Percentiles rank a stretch among this genome's conserved stretches.
phyloP scores from a whole-genome alignment of 1,284 basidiomycete species.

The Tilletia walkeri region DNA sequence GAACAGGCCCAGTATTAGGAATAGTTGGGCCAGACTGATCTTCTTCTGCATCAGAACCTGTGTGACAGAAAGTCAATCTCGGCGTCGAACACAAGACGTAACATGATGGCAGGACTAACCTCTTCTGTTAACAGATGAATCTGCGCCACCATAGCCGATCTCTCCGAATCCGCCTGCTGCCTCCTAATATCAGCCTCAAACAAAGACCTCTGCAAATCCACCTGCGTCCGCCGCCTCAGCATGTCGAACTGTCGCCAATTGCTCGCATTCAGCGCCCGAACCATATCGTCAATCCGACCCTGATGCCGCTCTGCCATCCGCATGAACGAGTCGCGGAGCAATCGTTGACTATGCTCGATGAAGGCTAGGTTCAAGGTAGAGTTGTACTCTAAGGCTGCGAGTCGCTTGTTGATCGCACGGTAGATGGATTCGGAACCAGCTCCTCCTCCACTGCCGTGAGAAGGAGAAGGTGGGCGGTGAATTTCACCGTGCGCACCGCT shows the following conservation, averaged over 20 bases:
- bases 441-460: constrained; percentile 22
- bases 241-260: constrained; percentile 60
- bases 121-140: constrained; percentile 74
- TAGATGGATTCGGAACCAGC: constrained; percentile 74
- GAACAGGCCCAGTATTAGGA: constrained; percentile 72
- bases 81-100: not conserved
- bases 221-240: constrained; percentile 35
- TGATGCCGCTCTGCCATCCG: constrained; percentile 64
- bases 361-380: constrained; percentile 82
- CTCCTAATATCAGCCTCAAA: constrained; percentile 71
- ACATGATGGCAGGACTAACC: constrained; percentile 27
- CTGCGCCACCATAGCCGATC: constrained; percentile 66
- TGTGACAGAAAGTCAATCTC: not conserved
- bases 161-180: constrained; percentile 68
- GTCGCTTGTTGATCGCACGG: constrained; percentile 88
- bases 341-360: constrained; percentile 81
- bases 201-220: constrained; percentile 67
- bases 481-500: not conserved
- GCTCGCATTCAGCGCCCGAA: constrained; percentile 58
- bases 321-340: constrained; percentile 72
- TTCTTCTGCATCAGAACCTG: constrained; percentile 79
- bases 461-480: not conserved
- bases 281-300: constrained; percentile 66
- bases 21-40: constrained; percentile 76
- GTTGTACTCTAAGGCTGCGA: constrained; percentile 80